These are phyloP conservation scores for Puccinia hordei DNA, from an alignment of 1,284 basidiomycete species.

Conservation along the genomic window DNA sequence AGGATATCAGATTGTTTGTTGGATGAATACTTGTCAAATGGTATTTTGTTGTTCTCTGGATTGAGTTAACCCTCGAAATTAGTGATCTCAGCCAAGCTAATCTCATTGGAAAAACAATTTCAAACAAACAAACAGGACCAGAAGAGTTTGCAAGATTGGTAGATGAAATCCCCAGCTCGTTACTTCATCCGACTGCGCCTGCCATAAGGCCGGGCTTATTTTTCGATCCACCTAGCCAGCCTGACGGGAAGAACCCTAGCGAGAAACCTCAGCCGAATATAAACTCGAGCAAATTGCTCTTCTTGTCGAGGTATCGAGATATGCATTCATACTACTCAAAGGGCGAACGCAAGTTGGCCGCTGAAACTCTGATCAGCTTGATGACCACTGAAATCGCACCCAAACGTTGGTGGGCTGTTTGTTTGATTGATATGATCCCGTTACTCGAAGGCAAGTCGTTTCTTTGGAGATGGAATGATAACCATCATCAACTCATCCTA, in stretches of 20 bases:
- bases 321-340: slow-evolving; percentile 60
- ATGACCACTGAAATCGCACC: slow-evolving; percentile 61
- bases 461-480: too few species aligned
- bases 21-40: slow-evolving; percentile 48
- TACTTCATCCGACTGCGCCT: slow-evolving; percentile 44
- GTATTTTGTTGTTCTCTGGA: slow-evolving; percentile 2
- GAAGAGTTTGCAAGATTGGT: slow-evolving; percentile 49
- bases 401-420: slow-evolving; percentile 60
- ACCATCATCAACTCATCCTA: too few species aligned
- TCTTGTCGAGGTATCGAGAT: slow-evolving; percentile 62
- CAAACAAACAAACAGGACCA: slow-evolving; percentile 31
- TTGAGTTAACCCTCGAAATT: neutral
- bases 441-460: slow-evolving; percentile 39
- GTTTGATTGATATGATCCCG: slow-evolving; percentile 47
- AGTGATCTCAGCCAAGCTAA: neutral
- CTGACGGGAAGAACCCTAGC: neutral
- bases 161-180: slow-evolving; percentile 44
- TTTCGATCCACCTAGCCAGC: neutral
- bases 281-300: slow-evolving; percentile 59
- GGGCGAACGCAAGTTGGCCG: slow-evolving; percentile 59
- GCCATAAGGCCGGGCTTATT: slow-evolving; percentile 30
- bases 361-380: slow-evolving; percentile 60
- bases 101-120: neutral
- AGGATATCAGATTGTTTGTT: slow-evolving; percentile 45
- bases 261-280: slow-evolving; percentile 26